Conservation (phyloP, 148 eudicot species). For the Talinum fruticosum region DNA sequence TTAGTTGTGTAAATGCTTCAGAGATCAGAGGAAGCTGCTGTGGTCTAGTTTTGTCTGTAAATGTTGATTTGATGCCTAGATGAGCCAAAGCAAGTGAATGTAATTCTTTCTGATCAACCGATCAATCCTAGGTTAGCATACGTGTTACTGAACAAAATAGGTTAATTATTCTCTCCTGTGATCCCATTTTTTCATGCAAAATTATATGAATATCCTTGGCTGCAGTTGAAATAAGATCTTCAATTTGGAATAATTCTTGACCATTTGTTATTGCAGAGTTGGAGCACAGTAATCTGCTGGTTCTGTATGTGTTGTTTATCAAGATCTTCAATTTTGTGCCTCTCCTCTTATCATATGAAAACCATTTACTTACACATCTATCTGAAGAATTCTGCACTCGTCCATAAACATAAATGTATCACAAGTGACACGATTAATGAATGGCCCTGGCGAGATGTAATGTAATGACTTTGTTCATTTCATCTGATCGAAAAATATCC, state of each 20-base stretch:
- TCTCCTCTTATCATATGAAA: too few species aligned
- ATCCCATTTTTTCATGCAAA: not conserved
- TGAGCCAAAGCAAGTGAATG: not conserved
- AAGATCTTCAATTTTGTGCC: too few species aligned
- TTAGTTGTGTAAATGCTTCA: not conserved
- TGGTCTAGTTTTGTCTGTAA: conserved; percentile 4
- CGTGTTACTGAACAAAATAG: not conserved
- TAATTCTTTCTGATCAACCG: not conserved
- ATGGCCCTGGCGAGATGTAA: too few species aligned
- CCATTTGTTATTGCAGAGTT: not conserved
- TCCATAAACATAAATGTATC: too few species aligned
- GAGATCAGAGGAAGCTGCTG: not conserved
- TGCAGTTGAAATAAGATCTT: not conserved
- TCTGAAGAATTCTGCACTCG: too few species aligned
- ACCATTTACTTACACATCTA: too few species aligned
- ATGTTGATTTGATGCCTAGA: conserved; percentile 3
- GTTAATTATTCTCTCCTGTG: not conserved
- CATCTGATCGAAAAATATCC: too few species aligned
- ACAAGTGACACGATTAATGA: too few species aligned
- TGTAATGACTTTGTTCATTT: too few species aligned
- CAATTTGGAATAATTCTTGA: not conserved
- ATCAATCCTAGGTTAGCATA: not conserved
- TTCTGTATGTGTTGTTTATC: not conserved
- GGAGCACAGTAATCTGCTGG: not conserved
- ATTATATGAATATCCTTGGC: not conserved